Evolutionary conservation across 257 asterid genomes (phyloP).

Genomic region (Penstemon davidsonii): DNA sequence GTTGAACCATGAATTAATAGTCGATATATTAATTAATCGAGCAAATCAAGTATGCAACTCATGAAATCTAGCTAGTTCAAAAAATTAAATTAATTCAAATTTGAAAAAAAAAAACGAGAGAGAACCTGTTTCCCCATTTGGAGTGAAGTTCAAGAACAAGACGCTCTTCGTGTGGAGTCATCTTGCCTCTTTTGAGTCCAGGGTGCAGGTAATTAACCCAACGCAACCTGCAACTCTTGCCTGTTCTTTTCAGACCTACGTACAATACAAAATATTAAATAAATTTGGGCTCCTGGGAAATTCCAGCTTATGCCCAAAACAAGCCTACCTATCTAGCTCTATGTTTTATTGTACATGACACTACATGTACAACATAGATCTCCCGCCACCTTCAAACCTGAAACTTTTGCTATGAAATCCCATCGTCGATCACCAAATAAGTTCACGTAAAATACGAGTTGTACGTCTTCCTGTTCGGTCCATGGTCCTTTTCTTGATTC

Average conservation of each 20-base stretch:
- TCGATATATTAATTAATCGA: background rate
- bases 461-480: constrained; percentile 88
- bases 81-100: background rate
- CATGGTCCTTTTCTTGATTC: constrained; percentile 76
- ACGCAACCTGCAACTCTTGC: constrained; percentile 92
- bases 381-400: constrained; percentile 99
- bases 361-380: constrained; percentile 29
- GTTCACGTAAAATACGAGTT: constrained; percentile 76
- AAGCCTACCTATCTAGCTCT: constrained; percentile 64
- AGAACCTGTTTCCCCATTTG: constrained; percentile 88
- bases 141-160: constrained; percentile 78
- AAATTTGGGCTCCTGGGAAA: constrained; percentile 26
- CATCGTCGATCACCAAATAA: constrained; percentile 91
- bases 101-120: background rate
- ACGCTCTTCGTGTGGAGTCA: constrained; percentile 78
- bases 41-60: background rate
- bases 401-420: constrained; percentile 95
- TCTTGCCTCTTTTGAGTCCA: constrained; percentile 74
- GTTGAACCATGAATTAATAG: background rate
- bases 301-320: constrained; percentile 59
- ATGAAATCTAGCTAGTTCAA: background rate
- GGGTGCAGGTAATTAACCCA: constrained; percentile 96
- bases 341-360: too few species aligned
- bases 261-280: constrained; percentile 23
- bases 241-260: constrained; percentile 82